Evolutionary conservation across 805 yeast genomes (phyloP).

Genomic region (Tetrapisispora phaffii): DNA sequence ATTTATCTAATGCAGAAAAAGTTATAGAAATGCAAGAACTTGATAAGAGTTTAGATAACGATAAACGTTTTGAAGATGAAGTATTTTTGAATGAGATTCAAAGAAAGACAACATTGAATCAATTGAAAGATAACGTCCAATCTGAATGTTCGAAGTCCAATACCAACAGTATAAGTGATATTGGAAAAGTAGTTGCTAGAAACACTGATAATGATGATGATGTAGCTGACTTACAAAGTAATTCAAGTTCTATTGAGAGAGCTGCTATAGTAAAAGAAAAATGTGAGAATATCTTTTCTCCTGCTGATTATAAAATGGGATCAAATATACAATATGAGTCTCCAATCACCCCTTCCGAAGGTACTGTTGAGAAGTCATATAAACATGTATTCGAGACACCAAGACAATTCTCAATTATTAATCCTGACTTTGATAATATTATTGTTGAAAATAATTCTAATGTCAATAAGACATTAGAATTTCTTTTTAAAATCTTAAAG

Average conservation of each 20-base stretch:
- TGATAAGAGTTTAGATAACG: neutral
- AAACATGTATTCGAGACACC: conserved; percentile 20
- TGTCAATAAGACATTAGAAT: neutral
- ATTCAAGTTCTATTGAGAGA: conserved; percentile 13
- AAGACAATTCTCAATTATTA: conserved; percentile 5
- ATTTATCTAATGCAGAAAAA: neutral
- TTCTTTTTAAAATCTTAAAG: neutral
- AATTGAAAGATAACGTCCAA: neutral
- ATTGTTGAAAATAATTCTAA: conserved; percentile 3
- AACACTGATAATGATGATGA: neutral
- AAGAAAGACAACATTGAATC: neutral
- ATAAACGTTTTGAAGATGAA: neutral
- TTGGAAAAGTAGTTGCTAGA: neutral
- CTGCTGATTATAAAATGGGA: neutral
- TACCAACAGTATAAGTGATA: neutral
- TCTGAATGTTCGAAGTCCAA: neutral
- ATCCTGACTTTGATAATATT: conserved; percentile 4
- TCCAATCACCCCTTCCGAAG: conserved; percentile 15
- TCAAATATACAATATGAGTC: conserved; percentile 8
- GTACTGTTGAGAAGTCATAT: conserved; percentile 10
- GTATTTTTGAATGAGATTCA: neutral
- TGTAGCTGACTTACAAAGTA: conserved; percentile 4
- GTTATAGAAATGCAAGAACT: too few species aligned
- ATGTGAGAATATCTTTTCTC: conserved; percentile 1
- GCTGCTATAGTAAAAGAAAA: conserved; percentile 9